Conservation (phyloP, 164 flowering plant genomes). For the Sedum album region DNA sequence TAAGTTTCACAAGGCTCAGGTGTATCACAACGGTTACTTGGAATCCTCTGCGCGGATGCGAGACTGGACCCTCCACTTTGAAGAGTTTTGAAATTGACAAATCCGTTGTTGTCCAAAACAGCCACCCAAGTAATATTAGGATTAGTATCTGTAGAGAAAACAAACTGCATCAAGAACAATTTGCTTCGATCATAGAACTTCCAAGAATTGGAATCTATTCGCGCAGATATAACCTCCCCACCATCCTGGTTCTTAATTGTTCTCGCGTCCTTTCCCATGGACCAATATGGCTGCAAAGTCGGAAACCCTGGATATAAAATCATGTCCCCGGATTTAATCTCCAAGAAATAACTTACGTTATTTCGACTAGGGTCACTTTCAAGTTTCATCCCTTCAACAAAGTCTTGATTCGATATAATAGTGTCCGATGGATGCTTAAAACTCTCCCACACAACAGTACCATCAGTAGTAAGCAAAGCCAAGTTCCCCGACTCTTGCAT, state of each 20-base stretch:
- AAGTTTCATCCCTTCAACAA: conserved; percentile 37
- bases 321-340: conserved; percentile 40
- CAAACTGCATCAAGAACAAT: conserved; percentile 28
- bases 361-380: conserved; percentile 22
- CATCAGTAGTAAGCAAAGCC: conserved; percentile 24
- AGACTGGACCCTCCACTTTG: conserved; percentile 11
- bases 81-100: conserved; percentile 30
- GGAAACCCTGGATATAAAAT: conserved; percentile 32
- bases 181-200: conserved; percentile 25
- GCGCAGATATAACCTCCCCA: conserved; percentile 27
- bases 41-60: conserved; percentile 26
- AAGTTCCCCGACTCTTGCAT: conserved; percentile 42
- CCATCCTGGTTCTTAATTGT: conserved; percentile 17
- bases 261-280: conserved; percentile 32
- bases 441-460: conserved; percentile 43
- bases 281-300: conserved; percentile 51
- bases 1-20: conserved; percentile 42
- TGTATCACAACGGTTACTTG: conserved; percentile 29
- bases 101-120: conserved; percentile 36
- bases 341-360: conserved; percentile 22
- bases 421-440: conserved; percentile 49
- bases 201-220: conserved; percentile 41
- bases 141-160: conserved; percentile 25
- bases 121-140: conserved; percentile 40
- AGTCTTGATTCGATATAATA: conserved; percentile 37